Percentiles rank a stretch among this genome's conserved stretches.
Conservation (phyloP, 2,329 filamentous ascomycete genomes). For the Ophiosphaerella herpotricha region DNA sequence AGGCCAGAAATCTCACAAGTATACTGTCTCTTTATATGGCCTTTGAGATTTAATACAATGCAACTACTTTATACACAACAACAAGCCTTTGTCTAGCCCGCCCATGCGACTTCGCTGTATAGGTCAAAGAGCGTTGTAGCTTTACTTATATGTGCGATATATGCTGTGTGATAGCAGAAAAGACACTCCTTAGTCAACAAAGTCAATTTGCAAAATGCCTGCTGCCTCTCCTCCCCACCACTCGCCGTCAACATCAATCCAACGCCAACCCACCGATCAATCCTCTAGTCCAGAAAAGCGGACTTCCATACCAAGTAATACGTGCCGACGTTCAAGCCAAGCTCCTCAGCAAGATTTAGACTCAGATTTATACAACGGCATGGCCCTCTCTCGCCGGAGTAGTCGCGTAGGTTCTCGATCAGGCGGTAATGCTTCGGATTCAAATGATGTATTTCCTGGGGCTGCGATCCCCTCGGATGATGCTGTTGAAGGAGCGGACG, state of each 20-base stretch:
- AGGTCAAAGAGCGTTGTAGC: conserved; percentile 23
- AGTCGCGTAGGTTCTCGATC: conserved; percentile 8
- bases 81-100: conserved; percentile 19
- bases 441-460: background rate
- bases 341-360: background rate
- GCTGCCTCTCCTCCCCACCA: background rate
- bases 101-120: conserved; percentile 12
- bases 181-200: conserved; percentile 3
- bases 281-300: background rate
- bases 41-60: conserved; percentile 18
- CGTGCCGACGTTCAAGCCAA: background rate
- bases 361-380: conserved; percentile 3
- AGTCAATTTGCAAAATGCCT: conserved; percentile 7
- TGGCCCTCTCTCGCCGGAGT: background rate
- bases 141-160: conserved; percentile 27
- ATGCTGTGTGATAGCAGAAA: conserved; percentile 9
- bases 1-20: conserved; percentile 6
- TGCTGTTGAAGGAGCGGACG: too few species aligned
- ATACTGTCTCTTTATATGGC: conserved; percentile 15
- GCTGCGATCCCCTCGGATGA: background rate
- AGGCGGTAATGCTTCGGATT: background rate
- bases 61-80: conserved; percentile 7
- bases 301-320: background rate
- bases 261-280: background rate
- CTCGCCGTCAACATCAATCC: background rate